Conservation (phyloP, 2,329 filamentous ascomycete species). For the Aspergillus persii region DNA sequence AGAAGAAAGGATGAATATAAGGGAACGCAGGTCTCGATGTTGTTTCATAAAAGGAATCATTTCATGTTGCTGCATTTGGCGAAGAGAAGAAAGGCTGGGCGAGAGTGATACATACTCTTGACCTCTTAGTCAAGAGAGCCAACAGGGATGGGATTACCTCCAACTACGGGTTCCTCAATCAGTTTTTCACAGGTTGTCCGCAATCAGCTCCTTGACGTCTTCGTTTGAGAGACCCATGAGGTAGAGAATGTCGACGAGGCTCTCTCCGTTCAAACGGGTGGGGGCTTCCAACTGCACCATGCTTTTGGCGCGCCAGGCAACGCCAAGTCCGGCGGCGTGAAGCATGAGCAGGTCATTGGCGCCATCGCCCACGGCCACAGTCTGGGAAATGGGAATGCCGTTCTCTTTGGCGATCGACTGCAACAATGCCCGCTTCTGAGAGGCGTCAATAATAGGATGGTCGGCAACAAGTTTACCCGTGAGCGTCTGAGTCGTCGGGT, state of each 20-base stretch:
- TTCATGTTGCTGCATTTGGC: constrained; percentile 3
- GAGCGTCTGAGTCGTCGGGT: constrained; percentile 46
- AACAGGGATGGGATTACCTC: neutral
- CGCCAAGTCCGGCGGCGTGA: constrained; percentile 58
- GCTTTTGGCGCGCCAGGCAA: constrained; percentile 64
- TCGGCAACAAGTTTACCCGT: constrained; percentile 57
- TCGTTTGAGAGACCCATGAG: constrained; percentile 54
- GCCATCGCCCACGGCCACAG: constrained; percentile 61
- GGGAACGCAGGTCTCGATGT: neutral
- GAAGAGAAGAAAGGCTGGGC: neutral
- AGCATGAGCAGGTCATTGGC: constrained; percentile 67
- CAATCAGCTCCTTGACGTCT: constrained; percentile 48
- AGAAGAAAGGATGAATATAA: neutral
- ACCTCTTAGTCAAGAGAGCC: neutral
- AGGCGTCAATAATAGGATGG: constrained; percentile 58
- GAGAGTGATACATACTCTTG: neutral
- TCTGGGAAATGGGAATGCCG: constrained; percentile 53
- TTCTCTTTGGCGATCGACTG: constrained; percentile 55
- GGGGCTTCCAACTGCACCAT: constrained; percentile 63
- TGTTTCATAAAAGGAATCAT: constrained; percentile 4
- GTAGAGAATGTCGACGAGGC: constrained; percentile 58
- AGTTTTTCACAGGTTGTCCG: constrained; percentile 8
- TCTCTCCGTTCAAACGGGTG: constrained; percentile 57
- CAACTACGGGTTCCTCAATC: neutral
- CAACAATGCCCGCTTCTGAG: constrained; percentile 57